Percentiles rank a stretch among this genome's conserved stretches.
Evolutionary conservation across 2,329 filamentous ascomycete genomes (phyloP).

Genomic region (Trichoderma atroviride): DNA sequence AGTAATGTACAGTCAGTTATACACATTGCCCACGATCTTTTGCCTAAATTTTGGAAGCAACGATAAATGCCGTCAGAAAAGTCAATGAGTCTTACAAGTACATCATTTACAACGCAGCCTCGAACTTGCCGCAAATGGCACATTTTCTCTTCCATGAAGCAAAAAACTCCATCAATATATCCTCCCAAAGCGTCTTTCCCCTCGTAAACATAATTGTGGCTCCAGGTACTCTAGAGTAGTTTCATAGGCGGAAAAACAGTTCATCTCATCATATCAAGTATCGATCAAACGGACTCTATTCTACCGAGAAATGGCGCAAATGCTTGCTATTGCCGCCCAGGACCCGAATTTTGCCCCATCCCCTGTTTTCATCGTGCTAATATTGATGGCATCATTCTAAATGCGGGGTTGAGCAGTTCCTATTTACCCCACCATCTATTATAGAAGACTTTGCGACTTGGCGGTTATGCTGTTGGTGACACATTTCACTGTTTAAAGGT

Average conservation of each 20-base stretch:
- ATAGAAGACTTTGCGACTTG: background rate
- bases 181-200: background rate
- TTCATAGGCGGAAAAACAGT: background rate
- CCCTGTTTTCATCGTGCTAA: conserved; percentile 17
- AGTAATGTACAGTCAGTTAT: background rate
- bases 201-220: background rate
- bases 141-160: no score
- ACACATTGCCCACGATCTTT: background rate
- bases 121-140: background rate
- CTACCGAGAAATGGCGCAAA: background rate
- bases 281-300: background rate
- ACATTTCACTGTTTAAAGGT: background rate
- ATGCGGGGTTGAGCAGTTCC: conserved; percentile 15
- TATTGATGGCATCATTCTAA: conserved; percentile 11
- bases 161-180: background rate
- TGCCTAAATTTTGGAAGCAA: background rate
- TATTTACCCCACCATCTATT: background rate
- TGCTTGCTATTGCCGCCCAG: background rate
- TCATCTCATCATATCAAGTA: background rate
- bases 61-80: background rate
- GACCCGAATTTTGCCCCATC: conserved; percentile 8
- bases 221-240: background rate
- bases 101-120: background rate
- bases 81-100: background rate
- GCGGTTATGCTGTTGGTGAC: background rate